Evolutionary conservation across 2,329 filamentous ascomycete genomes (phyloP), one percentile per base, ranked within the genome.

Genomic region (Aspergillus aculeatus): DNA sequence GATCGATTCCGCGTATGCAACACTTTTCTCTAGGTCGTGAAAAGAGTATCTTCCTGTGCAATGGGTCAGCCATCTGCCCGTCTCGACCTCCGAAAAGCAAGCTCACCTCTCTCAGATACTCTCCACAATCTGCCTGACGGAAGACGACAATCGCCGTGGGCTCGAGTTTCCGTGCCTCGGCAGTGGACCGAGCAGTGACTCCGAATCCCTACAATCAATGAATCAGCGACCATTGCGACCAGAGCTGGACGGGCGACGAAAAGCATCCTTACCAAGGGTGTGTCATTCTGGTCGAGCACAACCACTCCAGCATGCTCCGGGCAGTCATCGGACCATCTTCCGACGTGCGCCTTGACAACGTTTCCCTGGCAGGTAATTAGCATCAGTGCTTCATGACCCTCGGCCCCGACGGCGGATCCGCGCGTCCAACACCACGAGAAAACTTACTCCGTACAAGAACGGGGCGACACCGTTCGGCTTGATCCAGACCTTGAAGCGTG

Each of bases 381-480:
- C 38, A n/a, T 44, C 2, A 9, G 14, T 9, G 19, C n/a, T 3
- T 19, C 1, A 16, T 35, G 0, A 35, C 3, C 16, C 14, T 5
- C 4, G 9, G 3, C 9, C 16, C 38, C 38, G n/a, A 3, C 38
- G 12, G 32, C 32, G 16, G 2, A 16, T 6, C 11, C 3, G 32
- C 11, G 12, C 32, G 12, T 0, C 38, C 38, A 6, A 19, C 5
- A 4, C 38, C 38, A 7, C 2, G 3, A 19, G 38, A 14, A n/a
- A 16, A 44, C 38, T 44, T 19, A 44, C 91, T 56, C 95, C 95
- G 78, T 98, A 99, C 50, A 99, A 80, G 76, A 96, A 98, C 1
- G 95, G 94, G 92, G 97, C 96, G 72, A 96, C 93, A 67, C 95
- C 95, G 78, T 98, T 98, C 61, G 88, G 85, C 79, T 96, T 96